Evolutionary conservation across 768 basidiomycete species (phyloP), one percentile per base, ranked within the genome.

Genomic region (Dendrothele bispora): DNA sequence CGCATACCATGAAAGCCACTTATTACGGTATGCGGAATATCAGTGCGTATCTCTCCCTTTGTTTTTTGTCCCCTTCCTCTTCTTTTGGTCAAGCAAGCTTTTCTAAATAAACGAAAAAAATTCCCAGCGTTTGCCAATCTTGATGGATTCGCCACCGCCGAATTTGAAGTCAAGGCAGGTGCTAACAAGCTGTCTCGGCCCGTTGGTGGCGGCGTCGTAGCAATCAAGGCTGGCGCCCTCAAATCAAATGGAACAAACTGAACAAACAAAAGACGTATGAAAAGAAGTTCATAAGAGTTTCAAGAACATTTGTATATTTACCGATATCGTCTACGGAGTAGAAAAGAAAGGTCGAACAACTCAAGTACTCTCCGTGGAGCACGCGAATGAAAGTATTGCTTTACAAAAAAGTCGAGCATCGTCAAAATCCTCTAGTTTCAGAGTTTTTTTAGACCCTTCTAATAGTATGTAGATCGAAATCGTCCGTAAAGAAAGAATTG

Each of bases 21-120:
- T 82, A 75, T 63, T 82, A 74, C 46, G 80, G 75, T 1, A 79
- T 82, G 75, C 55, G 61, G 24, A 67, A 77, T 56, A 65, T 72
- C 43, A 69, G 74, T 75, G 46, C 56, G 77, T 67, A 25, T 43
- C 25, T 14, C 45, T 32, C 20, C 45, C 14, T 4, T 20, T 15
- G 27, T 43, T 37, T n/a, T 24, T 39, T 46, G 29, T 18, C 21
- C 18, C 28, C 35, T 29, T 22, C 29, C 25, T 24, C 21, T 25
- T 43, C 46, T 14, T 49, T 21, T 28, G 14, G 12, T 14, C n/a
- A 27, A n/a, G n/a, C n/a, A n/a, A n/a, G n/a, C n/a, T n/a, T n/a
- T n/a, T n/a, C n/a, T n/a, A n/a, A n/a, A n/a, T n/a, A n/a, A n/a
- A n/a, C n/a, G n/a, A n/a, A n/a, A n/a, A n/a, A n/a, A n/a, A n/a